Percentiles rank a stretch among this genome's conserved stretches.
Conservation (phyloP, 106 monocot genomes). For the Gastrodia elata region DNA sequence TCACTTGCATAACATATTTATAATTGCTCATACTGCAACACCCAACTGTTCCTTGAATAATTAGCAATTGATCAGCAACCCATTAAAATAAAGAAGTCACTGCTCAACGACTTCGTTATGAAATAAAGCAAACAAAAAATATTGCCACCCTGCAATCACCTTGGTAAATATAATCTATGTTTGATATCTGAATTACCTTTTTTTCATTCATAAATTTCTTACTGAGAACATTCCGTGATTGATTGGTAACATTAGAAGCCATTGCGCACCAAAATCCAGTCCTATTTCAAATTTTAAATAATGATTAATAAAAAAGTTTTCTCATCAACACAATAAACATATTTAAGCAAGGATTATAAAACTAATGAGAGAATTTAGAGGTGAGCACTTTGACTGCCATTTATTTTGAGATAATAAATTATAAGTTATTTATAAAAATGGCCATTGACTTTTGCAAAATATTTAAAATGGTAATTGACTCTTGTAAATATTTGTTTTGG, state of each 20-base stretch:
- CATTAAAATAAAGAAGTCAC: not conserved
- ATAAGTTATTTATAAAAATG: too few species aligned
- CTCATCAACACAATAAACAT: not conserved
- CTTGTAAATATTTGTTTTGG: too few species aligned
- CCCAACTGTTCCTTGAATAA: not conserved
- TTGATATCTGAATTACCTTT: constrained; percentile 40
- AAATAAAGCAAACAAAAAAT: not conserved
- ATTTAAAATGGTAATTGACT: too few species aligned
- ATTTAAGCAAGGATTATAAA: too few species aligned
- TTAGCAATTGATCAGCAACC: not conserved
- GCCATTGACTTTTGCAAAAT: too few species aligned
- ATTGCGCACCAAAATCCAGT: constrained; percentile 94
- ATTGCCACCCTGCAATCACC: too few species aligned
- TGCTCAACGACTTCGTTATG: not conserved
- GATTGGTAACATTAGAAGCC: constrained; percentile 80
- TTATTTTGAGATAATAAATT: too few species aligned
- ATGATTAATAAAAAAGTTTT: not conserved
- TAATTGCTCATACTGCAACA: not conserved
- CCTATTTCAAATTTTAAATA: constrained; percentile 27
- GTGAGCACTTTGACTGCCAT: too few species aligned
- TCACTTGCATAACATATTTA: not conserved
- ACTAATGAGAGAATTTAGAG: too few species aligned
- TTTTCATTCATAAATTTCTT: constrained; percentile 82
- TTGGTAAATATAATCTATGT: not conserved
- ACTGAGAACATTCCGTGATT: constrained; percentile 85